phyloP scores from a whole-genome alignment of 2,329 filamentous ascomycete genomes.

The Leptographium lundbergii region DNA sequence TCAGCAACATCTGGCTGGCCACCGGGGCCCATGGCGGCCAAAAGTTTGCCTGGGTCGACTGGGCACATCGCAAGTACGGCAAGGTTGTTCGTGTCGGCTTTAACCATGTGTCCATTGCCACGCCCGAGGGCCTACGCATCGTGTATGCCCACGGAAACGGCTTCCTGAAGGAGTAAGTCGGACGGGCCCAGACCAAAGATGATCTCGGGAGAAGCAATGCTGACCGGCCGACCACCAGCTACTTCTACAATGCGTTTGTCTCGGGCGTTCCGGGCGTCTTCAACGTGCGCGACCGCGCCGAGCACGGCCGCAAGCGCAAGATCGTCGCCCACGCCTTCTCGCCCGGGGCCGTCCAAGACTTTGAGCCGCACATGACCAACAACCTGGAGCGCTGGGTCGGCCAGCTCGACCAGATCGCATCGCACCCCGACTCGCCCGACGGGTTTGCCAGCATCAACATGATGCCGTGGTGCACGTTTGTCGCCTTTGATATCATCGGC shows the following conservation, averaged over 20 bases:
- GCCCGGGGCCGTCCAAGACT: slow-evolving; percentile 9
- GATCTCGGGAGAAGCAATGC: no score
- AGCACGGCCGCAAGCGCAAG: slow-evolving; percentile 59
- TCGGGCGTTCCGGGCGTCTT: slow-evolving; percentile 30
- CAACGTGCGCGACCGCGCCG: slow-evolving; percentile 54
- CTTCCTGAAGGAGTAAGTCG: slow-evolving; percentile 7
- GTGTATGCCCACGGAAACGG: slow-evolving; percentile 11
- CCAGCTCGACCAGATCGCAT: slow-evolving; percentile 3
- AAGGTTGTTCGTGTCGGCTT: slow-evolving; percentile 9
- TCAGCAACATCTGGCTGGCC: slow-evolving; percentile 10
- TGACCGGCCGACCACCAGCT: background rate
- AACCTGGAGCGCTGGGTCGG: slow-evolving; percentile 8
- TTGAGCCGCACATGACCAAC: slow-evolving; percentile 10
- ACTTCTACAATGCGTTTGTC: slow-evolving; percentile 10
- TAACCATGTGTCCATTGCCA: slow-evolving; percentile 9
- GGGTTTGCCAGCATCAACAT: slow-evolving; percentile 8
- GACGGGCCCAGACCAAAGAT: background rate
- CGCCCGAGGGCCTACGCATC: slow-evolving; percentile 6
- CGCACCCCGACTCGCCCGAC: background rate
- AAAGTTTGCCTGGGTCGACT: slow-evolving; percentile 9
- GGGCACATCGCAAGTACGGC: slow-evolving; percentile 8
- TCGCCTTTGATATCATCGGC: slow-evolving; percentile 27
- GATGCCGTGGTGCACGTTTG: slow-evolving; percentile 19
- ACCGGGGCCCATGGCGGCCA: slow-evolving; percentile 4
- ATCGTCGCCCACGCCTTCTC: slow-evolving; percentile 53